Base-by-base conservation (phyloP, 768 basidiomycete genomes). In the Suillus spraguei region DNA sequence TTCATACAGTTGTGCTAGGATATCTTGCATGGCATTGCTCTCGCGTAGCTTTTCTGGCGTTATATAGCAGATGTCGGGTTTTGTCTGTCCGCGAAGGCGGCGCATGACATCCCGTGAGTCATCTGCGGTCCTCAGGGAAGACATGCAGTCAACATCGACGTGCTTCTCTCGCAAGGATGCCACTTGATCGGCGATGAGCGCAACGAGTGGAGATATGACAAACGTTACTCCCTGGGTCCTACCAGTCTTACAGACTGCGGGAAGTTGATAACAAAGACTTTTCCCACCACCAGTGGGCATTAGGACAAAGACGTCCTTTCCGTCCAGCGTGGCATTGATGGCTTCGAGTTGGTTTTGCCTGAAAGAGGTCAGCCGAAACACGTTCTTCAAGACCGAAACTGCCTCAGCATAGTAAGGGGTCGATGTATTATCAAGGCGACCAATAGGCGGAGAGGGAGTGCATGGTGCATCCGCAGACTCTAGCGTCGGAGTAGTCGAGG, bases 201-300 rank as follows among this genome's bases (percentile, higher is more conserved):
- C 87, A 24, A 94, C 77, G 24, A 99, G 84, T 1, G 97, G 97
- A 3, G 92, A 91, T 52, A 99, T 83, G 36, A 99, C 95, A 60
- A 99, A 81, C 0, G 95, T 94, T 4, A 97, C 86, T 39, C 96
- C 95, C 60, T 78, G 80, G 0, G 91, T 94, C 69, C 78, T 83
- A 2, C 92, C 94, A 7, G 77, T 78, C 42, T 77, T 76, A 70
- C 95, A 92, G 39, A 97, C 82, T 2, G 95, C 96, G 0, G 97
- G 97, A 2, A 99, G 87, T 73, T 98, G 89, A 74, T 89, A 95
- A 68, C 91, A 94, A 44, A 95, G 79, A 69, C 90, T 92, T 77
- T 96, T 95, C 1, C 94, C 94, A 5, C 95, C 95, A 41, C 95
- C 95, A 1, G 97, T 99, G 1, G 97, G 97, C 87, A 98, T 96